Evolutionary conservation across 805 yeast species (phyloP).

Genomic region (Lipomyces sp.): DNA sequence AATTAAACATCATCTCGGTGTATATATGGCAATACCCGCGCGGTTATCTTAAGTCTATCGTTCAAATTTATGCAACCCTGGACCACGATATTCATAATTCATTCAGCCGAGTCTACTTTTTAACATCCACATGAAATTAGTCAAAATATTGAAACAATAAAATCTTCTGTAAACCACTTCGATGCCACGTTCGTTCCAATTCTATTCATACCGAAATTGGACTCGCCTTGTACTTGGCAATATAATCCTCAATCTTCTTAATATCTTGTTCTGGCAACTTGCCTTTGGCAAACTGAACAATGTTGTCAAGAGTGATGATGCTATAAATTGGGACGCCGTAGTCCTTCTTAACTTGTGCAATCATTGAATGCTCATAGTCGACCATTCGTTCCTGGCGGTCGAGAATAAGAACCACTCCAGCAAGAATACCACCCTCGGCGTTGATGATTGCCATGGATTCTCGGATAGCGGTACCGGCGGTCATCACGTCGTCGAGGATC

Average conservation of each 20-base stretch:
- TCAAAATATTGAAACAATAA: too few relatives aligned
- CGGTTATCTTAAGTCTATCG: too few relatives aligned
- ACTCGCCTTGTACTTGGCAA: slow-evolving; percentile 24
- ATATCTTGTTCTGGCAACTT: slow-evolving; percentile 30
- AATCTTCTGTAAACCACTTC: too few relatives aligned
- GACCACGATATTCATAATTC: too few relatives aligned
- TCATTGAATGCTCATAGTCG: slow-evolving; percentile 72
- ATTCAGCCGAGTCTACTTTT: too few relatives aligned
- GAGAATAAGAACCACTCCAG: slow-evolving; percentile 86
- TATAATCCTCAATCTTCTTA: slow-evolving; percentile 34
- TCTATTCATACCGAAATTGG: slow-evolving; percentile 26
- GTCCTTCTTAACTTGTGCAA: slow-evolving; percentile 73
- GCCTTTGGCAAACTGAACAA: slow-evolving; percentile 54
- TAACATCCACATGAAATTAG: too few relatives aligned
- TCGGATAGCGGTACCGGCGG: slow-evolving; percentile 97
- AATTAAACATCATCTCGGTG: too few relatives aligned
- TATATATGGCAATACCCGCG: too few relatives aligned
- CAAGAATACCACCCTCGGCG: slow-evolving; percentile 70
- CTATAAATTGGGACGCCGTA: slow-evolving; percentile 82
- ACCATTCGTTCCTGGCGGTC: slow-evolving; percentile 91
- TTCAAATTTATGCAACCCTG: too few relatives aligned
- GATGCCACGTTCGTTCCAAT: neutral
- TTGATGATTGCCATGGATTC: slow-evolving; percentile 86
- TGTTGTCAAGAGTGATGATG: slow-evolving; percentile 77
- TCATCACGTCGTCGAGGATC: slow-evolving; percentile 95